Base-by-base conservation (phyloP, 2,329 filamentous ascomycete genomes). In the Alternaria sp. region DNA sequence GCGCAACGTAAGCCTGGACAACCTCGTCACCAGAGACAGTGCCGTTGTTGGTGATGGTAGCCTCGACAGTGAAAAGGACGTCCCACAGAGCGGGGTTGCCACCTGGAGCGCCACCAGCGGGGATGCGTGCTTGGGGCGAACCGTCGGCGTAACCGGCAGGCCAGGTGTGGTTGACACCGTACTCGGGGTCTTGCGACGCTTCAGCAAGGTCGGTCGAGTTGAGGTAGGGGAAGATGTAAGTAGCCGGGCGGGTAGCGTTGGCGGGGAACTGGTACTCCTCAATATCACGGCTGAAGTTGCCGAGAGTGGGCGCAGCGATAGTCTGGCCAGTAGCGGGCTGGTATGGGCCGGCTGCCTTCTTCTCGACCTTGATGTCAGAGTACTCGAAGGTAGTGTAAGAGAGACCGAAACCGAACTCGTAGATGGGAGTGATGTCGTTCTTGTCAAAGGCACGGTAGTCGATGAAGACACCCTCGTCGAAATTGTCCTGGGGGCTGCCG, bases 331-430 rank as follows among this genome's bases (percentile, higher is more conserved):
- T 82, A 0, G 88, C 88, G 0, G 91, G 85, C 8, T 69, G 79
- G 80, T 91, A 92, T 0, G 81, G 71, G 20, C 75, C 76, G 1
- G 82, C 83, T n/a, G 81, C 69, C 48, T 80, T 78, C 67, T 85
- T 85, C 65, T 81, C 69, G 34, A 93, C 80, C 30, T 83, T 76
- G 34, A 95, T 79, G 74, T 91, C 82, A n/a, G 89, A 87, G 81
- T 93, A 93, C 54, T 86, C 78, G 73, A 96, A 94, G 3, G 85
- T 92, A 1, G 91, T 93, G 83, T 95, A 96, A 4, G 88, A 91
- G 12, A 96, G 82, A 57, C 93, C 93, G 70, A 86, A 91, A 7
- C 92, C 92, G 68, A 95, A 96, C 73, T 94, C 91, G 78, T 89
- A 95, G 64, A 91, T 86, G 1, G 92, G 91, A 1, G 87, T 86